phyloP scores from a whole-genome alignment of 257 asterid genomes.

The Pogostemon cablin region DNA sequence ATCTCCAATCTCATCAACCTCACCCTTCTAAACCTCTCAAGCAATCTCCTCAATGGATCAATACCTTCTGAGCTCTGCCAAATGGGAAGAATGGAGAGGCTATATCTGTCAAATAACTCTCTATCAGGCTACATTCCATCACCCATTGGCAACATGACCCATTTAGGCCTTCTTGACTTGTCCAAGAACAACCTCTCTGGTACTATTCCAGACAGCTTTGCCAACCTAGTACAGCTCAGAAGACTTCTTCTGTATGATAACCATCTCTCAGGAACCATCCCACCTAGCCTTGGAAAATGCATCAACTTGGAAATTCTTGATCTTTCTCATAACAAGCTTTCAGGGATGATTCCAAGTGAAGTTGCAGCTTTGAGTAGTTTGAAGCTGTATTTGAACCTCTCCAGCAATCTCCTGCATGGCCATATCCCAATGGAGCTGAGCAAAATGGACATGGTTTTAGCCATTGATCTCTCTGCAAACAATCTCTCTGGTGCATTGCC shows the following conservation, averaged over 20 bases:
- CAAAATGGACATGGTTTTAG: slow-evolving; percentile 80
- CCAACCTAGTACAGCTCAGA: slow-evolving; percentile 65
- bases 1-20: slow-evolving; percentile 62
- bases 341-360: slow-evolving; percentile 67
- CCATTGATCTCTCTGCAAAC: slow-evolving; percentile 70
- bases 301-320: slow-evolving; percentile 72
- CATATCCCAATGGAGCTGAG: slow-evolving; percentile 68
- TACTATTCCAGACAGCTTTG: slow-evolving; percentile 62
- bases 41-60: slow-evolving; percentile 70
- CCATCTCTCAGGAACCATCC: slow-evolving; percentile 62
- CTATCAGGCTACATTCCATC: slow-evolving; percentile 65
- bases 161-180: slow-evolving; percentile 78
- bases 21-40: slow-evolving; percentile 68
- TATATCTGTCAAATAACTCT: slow-evolving; percentile 58
- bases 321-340: slow-evolving; percentile 60
- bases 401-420: slow-evolving; percentile 63
- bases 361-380: slow-evolving; percentile 71
- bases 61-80: slow-evolving; percentile 60
- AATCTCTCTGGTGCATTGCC: slow-evolving; percentile 60
- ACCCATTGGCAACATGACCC: slow-evolving; percentile 57
- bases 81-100: slow-evolving; percentile 62
- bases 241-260: slow-evolving; percentile 57
- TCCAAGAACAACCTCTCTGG: slow-evolving; percentile 77
- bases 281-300: slow-evolving; percentile 67
- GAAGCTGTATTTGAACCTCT: slow-evolving; percentile 70